Evolutionary conservation across 1,284 basidiomycete species (phyloP).

Genomic region (Leccinum fuscescens): DNA sequence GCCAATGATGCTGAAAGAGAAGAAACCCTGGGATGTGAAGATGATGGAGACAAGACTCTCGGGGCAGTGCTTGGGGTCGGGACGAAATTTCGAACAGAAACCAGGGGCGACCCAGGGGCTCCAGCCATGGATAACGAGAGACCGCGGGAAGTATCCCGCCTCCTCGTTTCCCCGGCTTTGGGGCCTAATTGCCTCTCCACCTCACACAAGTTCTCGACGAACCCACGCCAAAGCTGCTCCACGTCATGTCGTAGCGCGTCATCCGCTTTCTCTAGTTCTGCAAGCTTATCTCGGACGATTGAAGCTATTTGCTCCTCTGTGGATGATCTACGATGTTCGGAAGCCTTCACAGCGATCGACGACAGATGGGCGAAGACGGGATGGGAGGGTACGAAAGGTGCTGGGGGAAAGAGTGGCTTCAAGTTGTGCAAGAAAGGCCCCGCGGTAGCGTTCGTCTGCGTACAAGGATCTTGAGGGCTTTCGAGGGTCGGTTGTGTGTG

Average conservation of each 20-base stretch:
- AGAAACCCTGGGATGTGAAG: constrained; percentile 45
- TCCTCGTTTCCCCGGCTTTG: constrained; percentile 16
- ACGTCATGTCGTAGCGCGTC: constrained; percentile 55
- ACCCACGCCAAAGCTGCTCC: constrained; percentile 61
- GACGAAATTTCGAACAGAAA: constrained; percentile 52
- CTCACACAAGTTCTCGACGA: constrained; percentile 49
- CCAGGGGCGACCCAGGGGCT: constrained; percentile 22
- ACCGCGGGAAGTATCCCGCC: constrained; percentile 25
- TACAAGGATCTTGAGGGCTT: constrained; percentile 26
- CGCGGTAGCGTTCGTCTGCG: constrained; percentile 34
- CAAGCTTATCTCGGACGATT: constrained; percentile 54
- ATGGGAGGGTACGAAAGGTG: constrained; percentile 74
- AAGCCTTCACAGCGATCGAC: constrained; percentile 53
- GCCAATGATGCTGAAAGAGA: constrained; percentile 69
- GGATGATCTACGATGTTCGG: constrained; percentile 50
- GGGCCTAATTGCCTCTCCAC: constrained; percentile 42
- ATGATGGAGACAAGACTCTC: constrained; percentile 35
- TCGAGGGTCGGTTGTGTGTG: constrained; percentile 17
- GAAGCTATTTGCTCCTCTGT: constrained; percentile 60
- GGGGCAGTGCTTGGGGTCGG: constrained; percentile 44
- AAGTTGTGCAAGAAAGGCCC: constrained; percentile 46
- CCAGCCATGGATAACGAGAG: constrained; percentile 17
- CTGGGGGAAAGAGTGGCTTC: constrained; percentile 64
- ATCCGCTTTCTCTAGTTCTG: constrained; percentile 58
- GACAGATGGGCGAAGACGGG: constrained; percentile 67